Evolutionary conservation across 352 stramenopile species (phyloP), one percentile per base, ranked within the genome.

Genomic region (Phytophthora brassicae): DNA sequence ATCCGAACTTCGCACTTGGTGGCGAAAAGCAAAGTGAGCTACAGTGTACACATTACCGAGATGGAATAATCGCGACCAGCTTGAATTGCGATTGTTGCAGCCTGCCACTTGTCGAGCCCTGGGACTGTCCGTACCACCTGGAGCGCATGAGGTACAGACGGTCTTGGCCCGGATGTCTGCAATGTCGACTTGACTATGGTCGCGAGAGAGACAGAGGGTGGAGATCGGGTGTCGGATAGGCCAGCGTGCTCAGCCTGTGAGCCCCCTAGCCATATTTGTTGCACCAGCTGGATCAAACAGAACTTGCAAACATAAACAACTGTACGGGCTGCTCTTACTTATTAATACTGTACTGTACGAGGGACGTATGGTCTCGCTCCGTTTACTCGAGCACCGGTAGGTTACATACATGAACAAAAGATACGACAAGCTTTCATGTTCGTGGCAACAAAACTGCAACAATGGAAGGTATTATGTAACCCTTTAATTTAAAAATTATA

Each of bases 21-120:
- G 43, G 72, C 42, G 56, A 76, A 76, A 68, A 69, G 63, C 48
- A 65, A 66, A 79, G 59, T 79, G 73, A 76, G 55, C 45, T 31
- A 7, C 44, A n/a, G n/a, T n/a, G n/a, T n/a, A n/a, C n/a, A n/a
- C n/a, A 17, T 29, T 14, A 58, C 45, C n/a, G 48, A 61, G 53
- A 50, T 53, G 59, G 44, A 54, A 64, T 2, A 52, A 62, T 23
- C 31, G 45, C n/a, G 43, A 66, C 51, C 46, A 60, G 33, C 24
- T 31, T 50, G 48, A 33, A 38, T 22, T 36, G 46, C 47, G 43
- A 60, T 58, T 67, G 51, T 39, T 50, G 50, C 31, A 28, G 22
- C 23, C 36, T 29, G 50, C 17, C 22, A 55, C 20, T 74, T 74
- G 51, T 56, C 28, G 23, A 69, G 68, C 45, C 45, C 70, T 65